Evolutionary conservation across 192 early-diverging fungal genomes (phyloP).

Genomic region (Dimargaris cristalligena): DNA sequence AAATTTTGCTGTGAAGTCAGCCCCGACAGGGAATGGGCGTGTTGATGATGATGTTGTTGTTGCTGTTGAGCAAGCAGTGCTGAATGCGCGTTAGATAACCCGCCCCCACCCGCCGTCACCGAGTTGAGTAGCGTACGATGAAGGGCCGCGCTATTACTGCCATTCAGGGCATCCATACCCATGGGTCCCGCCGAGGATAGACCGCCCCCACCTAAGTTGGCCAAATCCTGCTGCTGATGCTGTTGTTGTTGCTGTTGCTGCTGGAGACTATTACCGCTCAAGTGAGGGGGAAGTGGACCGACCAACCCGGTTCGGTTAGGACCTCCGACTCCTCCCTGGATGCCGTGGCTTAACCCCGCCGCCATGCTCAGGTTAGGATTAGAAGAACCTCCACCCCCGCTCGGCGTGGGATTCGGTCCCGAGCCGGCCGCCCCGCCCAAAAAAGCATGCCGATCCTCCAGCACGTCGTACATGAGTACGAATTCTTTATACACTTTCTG

Average conservation of each 20-base stretch:
- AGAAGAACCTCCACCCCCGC: not conserved
- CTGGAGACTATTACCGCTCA: no score
- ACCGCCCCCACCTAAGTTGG: no score
- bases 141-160: not conserved
- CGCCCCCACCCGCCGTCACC: not conserved
- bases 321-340: not conserved
- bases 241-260: no score
- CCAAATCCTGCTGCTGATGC: no score
- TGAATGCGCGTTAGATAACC: not conserved
- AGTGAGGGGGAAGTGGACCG: no score
- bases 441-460: conserved; percentile 51
- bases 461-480: conserved; percentile 65
- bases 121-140: not conserved
- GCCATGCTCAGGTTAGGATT: not conserved
- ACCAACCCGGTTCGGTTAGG: not conserved
- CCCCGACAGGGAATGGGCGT: not conserved
- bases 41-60: not conserved
- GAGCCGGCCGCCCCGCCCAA: not conserved
- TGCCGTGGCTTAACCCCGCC: not conserved
- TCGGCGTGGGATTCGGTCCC: no score
- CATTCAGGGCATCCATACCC: not conserved
- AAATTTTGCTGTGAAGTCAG: not conserved
- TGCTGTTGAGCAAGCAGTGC: not conserved
- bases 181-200: no score
- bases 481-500: conserved; percentile 79